Evolutionary conservation across 116 monocot genomes (phyloP), one percentile per base, ranked within the genome.

Genomic region (Iris pallida): DNA sequence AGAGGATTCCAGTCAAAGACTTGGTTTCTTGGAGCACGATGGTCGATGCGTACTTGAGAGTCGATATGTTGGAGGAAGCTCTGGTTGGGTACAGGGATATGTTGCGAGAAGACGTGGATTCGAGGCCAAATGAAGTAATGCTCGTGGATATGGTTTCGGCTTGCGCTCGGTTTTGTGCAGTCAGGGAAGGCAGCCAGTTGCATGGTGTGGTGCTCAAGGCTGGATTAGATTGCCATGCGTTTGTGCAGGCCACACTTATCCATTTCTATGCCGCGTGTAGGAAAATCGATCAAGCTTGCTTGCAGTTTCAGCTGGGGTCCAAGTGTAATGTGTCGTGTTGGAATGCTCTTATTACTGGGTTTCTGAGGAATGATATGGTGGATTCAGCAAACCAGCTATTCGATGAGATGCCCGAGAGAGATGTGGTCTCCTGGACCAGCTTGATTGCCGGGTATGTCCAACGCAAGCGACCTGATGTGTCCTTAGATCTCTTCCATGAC

Each of bases 361-460:
- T 80, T 58, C 0, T 88, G 19, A 55, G 56, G 10, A 80, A 78
- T 51, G 47, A 42, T 43, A 69, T 78, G 82, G 16, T 79, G 20
- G 61, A 68, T 44, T 71, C 71, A 8, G 88, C 92, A 8, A 66
- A 73, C 16, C 44, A 64, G 7, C 4, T 85, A 42, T 88, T 92
- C n/a, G 68, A 79, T 48, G 72, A 76, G 7, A 92, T 92, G 80
- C 78, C 81, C 18, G 76, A 78, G 3, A 88, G 63, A 69, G 88
- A 92, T 61, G 73, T 83, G 0, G 83, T 92, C 58, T 85, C 88
- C 4, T 92, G 92, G 92, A 92, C 80, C 61, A 79, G 80, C 4
- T 30, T 92, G 82, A 88, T 92, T 14, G 67, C 85, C 14, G 88
- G 85, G 6, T 79, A 88, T 49, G 68, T 80, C 0, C 82, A 81